phyloP scores from a whole-genome alignment of 208 protist genomes.

The Crithidia fasciculata region DNA sequence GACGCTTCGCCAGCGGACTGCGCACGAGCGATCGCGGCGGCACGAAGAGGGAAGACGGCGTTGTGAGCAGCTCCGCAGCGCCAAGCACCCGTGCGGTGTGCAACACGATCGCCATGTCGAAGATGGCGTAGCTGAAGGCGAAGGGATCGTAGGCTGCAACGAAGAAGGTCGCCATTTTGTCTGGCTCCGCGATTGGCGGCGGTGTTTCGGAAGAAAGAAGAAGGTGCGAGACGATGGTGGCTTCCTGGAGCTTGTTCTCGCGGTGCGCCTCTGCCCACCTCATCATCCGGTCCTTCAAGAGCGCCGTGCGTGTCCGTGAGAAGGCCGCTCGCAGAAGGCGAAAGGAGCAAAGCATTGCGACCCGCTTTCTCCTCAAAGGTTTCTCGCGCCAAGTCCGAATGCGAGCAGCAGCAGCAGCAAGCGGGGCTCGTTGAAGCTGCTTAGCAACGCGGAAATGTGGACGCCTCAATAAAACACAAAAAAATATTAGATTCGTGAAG shows the following conservation, averaged over 20 bases:
- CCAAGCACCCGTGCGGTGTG: slow-evolving; percentile 11
- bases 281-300: too few species aligned
- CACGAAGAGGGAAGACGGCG: slow-evolving; percentile 24
- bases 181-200: slow-evolving; percentile 31
- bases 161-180: slow-evolving; percentile 34
- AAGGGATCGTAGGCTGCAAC: slow-evolving; percentile 25
- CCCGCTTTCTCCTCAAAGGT: too few species aligned
- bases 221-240: neutral
- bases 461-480: too few species aligned
- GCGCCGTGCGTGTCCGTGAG: too few species aligned
- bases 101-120: slow-evolving; percentile 42
- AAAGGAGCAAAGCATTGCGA: too few species aligned
- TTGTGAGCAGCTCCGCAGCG: slow-evolving; percentile 11
- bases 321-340: too few species aligned
- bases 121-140: slow-evolving; percentile 56
- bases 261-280: neutral
- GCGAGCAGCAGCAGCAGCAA: too few species aligned
- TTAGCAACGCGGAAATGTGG: too few species aligned
- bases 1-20: neutral
- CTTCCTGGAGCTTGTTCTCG: too few species aligned
- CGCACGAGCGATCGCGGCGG: slow-evolving; percentile 34
- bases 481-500: too few species aligned
- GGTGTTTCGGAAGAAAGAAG: slow-evolving; percentile 15
- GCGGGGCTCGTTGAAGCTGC: too few species aligned
- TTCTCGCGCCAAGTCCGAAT: too few species aligned